These are phyloP conservation scores for Solanum hybrid DNA, from an alignment of 305 asterid genomes.

Conservation along the genomic window DNA sequence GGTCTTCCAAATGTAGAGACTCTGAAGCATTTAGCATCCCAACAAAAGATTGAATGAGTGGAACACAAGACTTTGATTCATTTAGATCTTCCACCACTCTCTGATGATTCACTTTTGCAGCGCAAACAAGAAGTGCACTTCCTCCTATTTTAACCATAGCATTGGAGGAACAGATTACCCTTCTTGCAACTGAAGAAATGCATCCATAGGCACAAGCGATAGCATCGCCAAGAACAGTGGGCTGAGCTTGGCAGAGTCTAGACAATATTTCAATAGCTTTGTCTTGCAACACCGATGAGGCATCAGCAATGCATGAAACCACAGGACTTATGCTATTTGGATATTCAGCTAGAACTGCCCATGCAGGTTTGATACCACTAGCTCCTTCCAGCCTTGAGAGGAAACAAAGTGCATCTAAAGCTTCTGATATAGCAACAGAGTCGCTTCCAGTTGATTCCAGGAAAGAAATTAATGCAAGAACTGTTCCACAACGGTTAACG, in stretches of 20 bases:
- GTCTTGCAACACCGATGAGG: constrained; percentile 76
- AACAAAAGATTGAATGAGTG: constrained; percentile 78
- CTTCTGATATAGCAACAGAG: constrained; percentile 71
- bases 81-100: constrained; percentile 72
- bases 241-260: constrained; percentile 66
- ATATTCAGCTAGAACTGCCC: constrained; percentile 85
- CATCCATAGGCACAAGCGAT: constrained; percentile 69
- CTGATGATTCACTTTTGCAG: constrained; percentile 71
- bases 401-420: constrained; percentile 77
- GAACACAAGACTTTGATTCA: constrained; percentile 47
- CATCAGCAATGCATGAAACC: constrained; percentile 77
- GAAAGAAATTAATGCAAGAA: constrained; percentile 85
- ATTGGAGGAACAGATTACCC: constrained; percentile 61
- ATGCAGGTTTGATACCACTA: constrained; percentile 73
- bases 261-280: constrained; percentile 84
- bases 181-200: constrained; percentile 59
- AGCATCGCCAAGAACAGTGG: constrained; percentile 60
- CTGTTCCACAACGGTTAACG: constrained; percentile 81
- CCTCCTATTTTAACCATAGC: constrained; percentile 80
- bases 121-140: constrained; percentile 83
- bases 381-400: constrained; percentile 59
- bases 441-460: constrained; percentile 64
- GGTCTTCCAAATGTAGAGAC: constrained; percentile 44
- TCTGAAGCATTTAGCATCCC: constrained; percentile 57
- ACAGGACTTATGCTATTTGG: constrained; percentile 75